Conservation (phyloP, 2,329 filamentous ascomycete species). For the Fusarium newnesense region DNA sequence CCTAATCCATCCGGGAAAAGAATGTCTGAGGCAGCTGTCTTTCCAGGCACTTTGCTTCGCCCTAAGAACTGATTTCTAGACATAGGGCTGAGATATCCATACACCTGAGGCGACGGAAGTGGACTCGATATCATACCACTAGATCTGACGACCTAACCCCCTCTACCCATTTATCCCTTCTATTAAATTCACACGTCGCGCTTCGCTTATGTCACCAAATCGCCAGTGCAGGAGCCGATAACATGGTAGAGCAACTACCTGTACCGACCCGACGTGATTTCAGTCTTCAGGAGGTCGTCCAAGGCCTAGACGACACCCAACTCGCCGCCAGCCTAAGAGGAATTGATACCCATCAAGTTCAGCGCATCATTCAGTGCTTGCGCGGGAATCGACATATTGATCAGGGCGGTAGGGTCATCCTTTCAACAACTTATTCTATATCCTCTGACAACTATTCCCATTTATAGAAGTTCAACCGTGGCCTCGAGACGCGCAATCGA, state of each 20-base stretch:
- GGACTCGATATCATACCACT: fast-evolving
- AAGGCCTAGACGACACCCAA: neutral
- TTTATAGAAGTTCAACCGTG: neutral
- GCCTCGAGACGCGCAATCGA: neutral
- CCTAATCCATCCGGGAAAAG: neutral
- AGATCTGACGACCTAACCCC: fast-evolving
- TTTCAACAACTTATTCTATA: neutral
- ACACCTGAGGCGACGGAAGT: neutral
- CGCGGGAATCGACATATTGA: neutral
- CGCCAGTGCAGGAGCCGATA: no score
- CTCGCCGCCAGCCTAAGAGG: neutral
- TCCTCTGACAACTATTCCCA: neutral
- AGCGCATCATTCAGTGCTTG: neutral
- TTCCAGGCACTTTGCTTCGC: fast-evolving
- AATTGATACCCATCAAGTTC: neutral
- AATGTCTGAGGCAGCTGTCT: fast-evolving
- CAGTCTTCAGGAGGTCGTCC: neutral
- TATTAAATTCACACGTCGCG: fast-evolving
- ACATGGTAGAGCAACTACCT: neutral
- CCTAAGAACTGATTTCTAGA: fast-evolving
- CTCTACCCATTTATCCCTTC: fast-evolving
- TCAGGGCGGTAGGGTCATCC: neutral
- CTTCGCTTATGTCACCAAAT: fast-evolving
- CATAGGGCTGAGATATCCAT: neutral
- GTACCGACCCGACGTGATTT: neutral